A percentile compares a stretch with the other conserved stretches of the same genome.
phyloP scores from a whole-genome alignment of 108 stramenopile genomes.

The Skeletonema marinoi region DNA sequence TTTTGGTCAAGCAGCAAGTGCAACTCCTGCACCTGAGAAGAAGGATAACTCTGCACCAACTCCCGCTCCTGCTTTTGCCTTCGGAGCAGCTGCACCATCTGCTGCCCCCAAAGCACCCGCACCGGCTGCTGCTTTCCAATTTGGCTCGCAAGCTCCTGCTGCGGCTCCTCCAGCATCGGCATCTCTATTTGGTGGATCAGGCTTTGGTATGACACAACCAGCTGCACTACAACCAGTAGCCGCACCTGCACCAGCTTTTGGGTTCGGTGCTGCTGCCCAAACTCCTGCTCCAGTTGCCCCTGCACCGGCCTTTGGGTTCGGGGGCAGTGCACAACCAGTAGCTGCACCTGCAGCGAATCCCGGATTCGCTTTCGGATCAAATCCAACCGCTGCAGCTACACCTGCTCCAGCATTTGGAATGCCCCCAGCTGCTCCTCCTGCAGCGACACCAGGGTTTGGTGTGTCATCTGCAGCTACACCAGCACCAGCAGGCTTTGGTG shows the following conservation, averaged over 20 bases:
- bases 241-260: neutral
- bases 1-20: neutral
- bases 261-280: constrained; percentile 15
- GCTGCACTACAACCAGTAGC: neutral
- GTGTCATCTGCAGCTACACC: neutral
- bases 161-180: neutral
- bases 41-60: neutral
- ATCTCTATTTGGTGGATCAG: neutral
- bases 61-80: neutral
- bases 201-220: neutral
- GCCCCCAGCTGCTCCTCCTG: neutral
- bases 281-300: constrained; percentile 23
- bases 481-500: constrained; percentile 5
- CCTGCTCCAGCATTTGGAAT: neutral
- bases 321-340: neutral
- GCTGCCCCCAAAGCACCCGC: neutral
- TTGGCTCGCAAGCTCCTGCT: neutral
- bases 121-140: neutral
- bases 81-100: neutral
- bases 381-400: neutral
- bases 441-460: constrained; percentile 3
- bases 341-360: neutral
- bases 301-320: neutral
- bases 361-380: constrained; percentile 2
- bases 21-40: neutral